Percentiles rank a stretch among this genome's conserved stretches.
Conservation (phyloP, 345 rosid genomes). For the Acer yangbiense region DNA sequence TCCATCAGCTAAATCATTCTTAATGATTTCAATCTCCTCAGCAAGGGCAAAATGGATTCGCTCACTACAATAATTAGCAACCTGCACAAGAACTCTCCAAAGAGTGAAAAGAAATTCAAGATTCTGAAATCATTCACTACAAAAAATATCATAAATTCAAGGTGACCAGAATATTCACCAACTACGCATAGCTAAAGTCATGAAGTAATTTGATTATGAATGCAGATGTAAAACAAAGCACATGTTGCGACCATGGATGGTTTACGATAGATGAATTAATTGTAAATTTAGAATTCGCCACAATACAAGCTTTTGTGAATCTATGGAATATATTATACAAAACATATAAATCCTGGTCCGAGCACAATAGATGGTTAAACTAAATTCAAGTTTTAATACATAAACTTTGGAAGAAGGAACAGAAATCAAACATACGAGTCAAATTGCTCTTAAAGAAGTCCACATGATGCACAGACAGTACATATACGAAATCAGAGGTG, state of each 20-base stretch:
- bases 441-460: background rate
- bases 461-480: background rate
- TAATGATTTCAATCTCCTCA: constrained; percentile 59
- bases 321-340: background rate
- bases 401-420: too few relatives aligned
- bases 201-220: background rate
- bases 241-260: background rate
- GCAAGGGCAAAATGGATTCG: constrained; percentile 74
- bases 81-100: constrained; percentile 61
- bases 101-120: constrained; percentile 28
- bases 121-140: constrained; percentile 16
- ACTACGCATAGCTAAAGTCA: background rate
- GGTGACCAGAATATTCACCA: background rate
- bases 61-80: constrained; percentile 84
- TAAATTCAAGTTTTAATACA: background rate
- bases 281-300: background rate
- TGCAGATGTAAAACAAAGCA: background rate
- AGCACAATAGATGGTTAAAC: background rate
- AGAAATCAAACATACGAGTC: background rate
- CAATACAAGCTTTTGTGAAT: background rate
- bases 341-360: background rate
- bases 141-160: background rate
- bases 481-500: background rate
- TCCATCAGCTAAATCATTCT: constrained; percentile 45
- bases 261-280: background rate